These are phyloP conservation scores for Phyllosticta paracitricarpa DNA, from an alignment of 2,329 filamentous ascomycete species.

Conservation along the genomic window DNA sequence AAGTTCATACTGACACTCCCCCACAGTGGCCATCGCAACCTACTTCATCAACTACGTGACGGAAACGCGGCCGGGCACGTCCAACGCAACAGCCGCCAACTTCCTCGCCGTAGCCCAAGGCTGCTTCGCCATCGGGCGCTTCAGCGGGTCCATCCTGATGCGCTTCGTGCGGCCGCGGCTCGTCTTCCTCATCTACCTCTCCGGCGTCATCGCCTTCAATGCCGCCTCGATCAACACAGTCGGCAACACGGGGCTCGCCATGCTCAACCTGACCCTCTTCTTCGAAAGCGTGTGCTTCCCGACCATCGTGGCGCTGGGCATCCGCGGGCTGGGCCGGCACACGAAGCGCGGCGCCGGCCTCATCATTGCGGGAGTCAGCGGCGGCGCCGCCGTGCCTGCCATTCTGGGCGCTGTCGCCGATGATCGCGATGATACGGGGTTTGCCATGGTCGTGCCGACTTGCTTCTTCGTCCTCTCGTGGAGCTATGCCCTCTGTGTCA, in stretches of 20 bases:
- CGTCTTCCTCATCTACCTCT: constrained; percentile 60
- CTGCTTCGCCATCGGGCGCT: constrained; percentile 62
- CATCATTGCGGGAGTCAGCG: constrained; percentile 61
- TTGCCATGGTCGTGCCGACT: constrained; percentile 58
- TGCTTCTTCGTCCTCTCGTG: constrained; percentile 39
- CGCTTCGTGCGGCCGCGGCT: constrained; percentile 56
- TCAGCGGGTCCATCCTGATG: constrained; percentile 58
- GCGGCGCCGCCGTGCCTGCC: constrained; percentile 63
- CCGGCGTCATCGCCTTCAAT: constrained; percentile 50
- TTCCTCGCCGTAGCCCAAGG: constrained; percentile 68
- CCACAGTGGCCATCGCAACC: constrained; percentile 36
- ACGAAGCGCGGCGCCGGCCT: constrained; percentile 67
- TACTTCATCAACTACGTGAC: constrained; percentile 37
- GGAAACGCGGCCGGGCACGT: constrained; percentile 33
- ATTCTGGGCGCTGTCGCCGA: constrained; percentile 61
- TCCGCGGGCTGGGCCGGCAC: constrained; percentile 65
- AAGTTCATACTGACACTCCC: neutral
- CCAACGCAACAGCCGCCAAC: constrained; percentile 46
- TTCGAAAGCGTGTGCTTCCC: constrained; percentile 79
- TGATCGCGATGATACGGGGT: constrained; percentile 45
- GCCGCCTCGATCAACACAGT: constrained; percentile 43
- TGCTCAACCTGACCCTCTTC: constrained; percentile 63
- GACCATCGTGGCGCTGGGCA: constrained; percentile 67
- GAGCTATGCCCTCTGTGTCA: constrained; percentile 40
- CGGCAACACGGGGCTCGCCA: constrained; percentile 46